These are phyloP conservation scores for Phaeosphaeriaceae sp. DNA, from an alignment of 2,329 filamentous ascomycete genomes.

Conservation along the genomic window DNA sequence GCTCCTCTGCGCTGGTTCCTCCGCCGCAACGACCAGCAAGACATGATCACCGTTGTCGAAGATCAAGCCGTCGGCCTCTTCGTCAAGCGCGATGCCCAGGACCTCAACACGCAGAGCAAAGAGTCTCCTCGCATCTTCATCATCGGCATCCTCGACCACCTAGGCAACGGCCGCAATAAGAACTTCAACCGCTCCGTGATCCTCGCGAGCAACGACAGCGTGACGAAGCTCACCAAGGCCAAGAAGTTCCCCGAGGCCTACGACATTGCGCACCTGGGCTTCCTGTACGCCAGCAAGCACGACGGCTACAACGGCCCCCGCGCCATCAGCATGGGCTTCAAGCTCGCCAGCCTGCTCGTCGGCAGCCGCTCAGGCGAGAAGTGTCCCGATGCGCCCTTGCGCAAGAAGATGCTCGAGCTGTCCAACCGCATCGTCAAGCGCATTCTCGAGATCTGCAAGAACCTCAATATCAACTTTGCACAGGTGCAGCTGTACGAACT, in stretches of 20 bases:
- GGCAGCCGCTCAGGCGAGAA: constrained; percentile 36
- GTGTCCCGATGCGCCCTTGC: constrained; percentile 38
- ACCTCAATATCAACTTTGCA: constrained; percentile 53
- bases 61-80: constrained; percentile 37
- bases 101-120: constrained; percentile 36
- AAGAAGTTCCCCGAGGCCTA: constrained; percentile 44
- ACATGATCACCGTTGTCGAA: constrained; percentile 33
- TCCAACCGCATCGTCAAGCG: constrained; percentile 52
- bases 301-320: constrained; percentile 41
- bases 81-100: constrained; percentile 34
- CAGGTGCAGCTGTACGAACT: constrained; percentile 51
- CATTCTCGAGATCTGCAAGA: constrained; percentile 49
- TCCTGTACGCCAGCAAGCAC: constrained; percentile 39
- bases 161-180: constrained; percentile 38
- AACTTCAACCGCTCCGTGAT: constrained; percentile 40
- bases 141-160: constrained; percentile 36
- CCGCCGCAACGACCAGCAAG: constrained; percentile 26
- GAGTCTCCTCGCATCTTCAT: constrained; percentile 41
- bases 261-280: constrained; percentile 43
- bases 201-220: constrained; percentile 31
- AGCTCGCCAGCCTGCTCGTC: constrained; percentile 42
- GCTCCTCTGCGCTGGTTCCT: constrained; percentile 42
- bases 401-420: constrained; percentile 50
- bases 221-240: constrained; percentile 32
- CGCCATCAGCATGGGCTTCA: constrained; percentile 48